These are phyloP conservation scores for Pseudocercospora fuligena DNA, from an alignment of 2,329 filamentous ascomycete genomes.

Conservation along the genomic window DNA sequence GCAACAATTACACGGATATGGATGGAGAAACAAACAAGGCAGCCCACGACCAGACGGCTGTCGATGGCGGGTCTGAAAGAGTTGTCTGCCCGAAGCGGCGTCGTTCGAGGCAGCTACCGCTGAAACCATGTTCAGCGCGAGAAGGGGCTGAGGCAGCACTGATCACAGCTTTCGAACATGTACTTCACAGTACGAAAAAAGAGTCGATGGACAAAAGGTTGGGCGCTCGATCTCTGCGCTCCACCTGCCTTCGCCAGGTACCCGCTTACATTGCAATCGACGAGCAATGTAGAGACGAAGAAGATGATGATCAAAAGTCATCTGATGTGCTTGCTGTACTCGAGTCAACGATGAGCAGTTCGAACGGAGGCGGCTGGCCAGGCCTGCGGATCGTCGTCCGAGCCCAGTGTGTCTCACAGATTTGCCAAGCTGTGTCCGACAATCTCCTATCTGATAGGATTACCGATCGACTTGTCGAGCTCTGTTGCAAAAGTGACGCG, in stretches of 20 bases:
- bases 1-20: neutral
- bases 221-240: slow-evolving; percentile 46
- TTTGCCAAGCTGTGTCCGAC: slow-evolving; percentile 45
- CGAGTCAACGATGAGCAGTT: slow-evolving; percentile 42
- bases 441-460: slow-evolving; percentile 33
- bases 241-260: slow-evolving; percentile 46
- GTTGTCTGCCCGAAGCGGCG: neutral
- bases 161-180: neutral
- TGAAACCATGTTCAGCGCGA: slow-evolving; percentile 15
- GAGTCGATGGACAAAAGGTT: slow-evolving; percentile 24
- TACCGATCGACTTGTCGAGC: slow-evolving; percentile 16
- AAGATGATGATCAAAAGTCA: slow-evolving; percentile 38
- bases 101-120: slow-evolving; percentile 13
- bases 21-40: neutral
- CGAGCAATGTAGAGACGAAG: slow-evolving; percentile 39
- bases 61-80: neutral
- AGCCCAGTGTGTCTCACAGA: slow-evolving; percentile 46
- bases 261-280: slow-evolving; percentile 49
- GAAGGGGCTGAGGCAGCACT: slow-evolving; percentile 12
- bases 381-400: slow-evolving; percentile 48
- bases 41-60: neutral
- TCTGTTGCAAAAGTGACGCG: slow-evolving; percentile 15
- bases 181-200: slow-evolving; percentile 8
- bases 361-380: slow-evolving; percentile 44
- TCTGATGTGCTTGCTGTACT: slow-evolving; percentile 48